phyloP scores from a whole-genome alignment of 2,329 filamentous ascomycete genomes.

The Clonostachys sp. region DNA sequence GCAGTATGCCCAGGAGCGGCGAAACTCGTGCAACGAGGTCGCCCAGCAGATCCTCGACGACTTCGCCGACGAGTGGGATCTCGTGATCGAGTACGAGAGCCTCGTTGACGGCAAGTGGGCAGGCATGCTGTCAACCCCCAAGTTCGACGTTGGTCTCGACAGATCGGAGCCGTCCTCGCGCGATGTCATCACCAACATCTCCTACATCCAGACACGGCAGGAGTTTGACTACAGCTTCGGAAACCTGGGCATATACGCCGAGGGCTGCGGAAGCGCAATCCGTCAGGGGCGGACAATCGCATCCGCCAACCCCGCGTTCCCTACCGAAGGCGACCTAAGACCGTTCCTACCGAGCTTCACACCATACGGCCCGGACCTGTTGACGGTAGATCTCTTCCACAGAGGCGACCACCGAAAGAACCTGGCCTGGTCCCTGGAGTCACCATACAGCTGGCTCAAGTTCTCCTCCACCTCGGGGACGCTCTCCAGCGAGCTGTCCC shows the following conservation, averaged over 20 bases:
- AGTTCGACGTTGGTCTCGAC: constrained; percentile 46
- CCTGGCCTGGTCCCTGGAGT: constrained; percentile 7
- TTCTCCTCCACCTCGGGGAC: constrained; percentile 1
- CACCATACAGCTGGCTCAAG: constrained; percentile 2
- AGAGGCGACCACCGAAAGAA: constrained; percentile 29
- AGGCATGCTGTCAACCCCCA: constrained; percentile 34
- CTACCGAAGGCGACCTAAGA: neutral
- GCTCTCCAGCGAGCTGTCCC: constrained; percentile 1
- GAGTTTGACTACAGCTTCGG: constrained; percentile 33
- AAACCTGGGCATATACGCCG: constrained; percentile 57
- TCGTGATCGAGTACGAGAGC: constrained; percentile 35
- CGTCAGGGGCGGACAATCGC: constrained; percentile 45
- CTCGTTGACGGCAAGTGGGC: constrained; percentile 30
- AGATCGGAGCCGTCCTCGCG: constrained; percentile 51
- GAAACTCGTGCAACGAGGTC: constrained; percentile 35
- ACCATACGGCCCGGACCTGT: constrained; percentile 33
- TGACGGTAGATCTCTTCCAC: constrained; percentile 44
- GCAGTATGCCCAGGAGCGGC: constrained; percentile 37
- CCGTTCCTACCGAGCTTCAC: constrained; percentile 27
- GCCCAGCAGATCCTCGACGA: constrained; percentile 19
- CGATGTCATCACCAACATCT: constrained; percentile 53
- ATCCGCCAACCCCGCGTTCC: constrained; percentile 40
- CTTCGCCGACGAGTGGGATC: constrained; percentile 35
- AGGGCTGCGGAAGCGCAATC: constrained; percentile 61
- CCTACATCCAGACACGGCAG: constrained; percentile 19